Evolutionary conservation across 352 stramenopile species (phyloP).

Genomic region (Phytophthora cryptogea): DNA sequence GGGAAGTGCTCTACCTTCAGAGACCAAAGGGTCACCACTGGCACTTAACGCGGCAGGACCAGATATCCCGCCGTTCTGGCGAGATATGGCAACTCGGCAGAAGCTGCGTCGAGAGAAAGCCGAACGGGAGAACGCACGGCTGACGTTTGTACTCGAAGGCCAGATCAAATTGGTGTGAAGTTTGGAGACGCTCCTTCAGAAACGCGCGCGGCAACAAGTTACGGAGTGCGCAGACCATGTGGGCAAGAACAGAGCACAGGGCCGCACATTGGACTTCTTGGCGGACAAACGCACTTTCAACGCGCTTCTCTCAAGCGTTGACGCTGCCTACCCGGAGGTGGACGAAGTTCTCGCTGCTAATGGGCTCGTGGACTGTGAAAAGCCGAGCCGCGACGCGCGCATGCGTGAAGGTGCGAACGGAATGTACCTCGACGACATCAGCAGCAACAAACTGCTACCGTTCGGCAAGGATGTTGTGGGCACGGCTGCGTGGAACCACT

Average conservation of each 20-base stretch:
- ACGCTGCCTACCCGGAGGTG: constrained; percentile 35
- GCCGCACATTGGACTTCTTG: constrained; percentile 13
- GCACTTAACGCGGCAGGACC: constrained; percentile 1
- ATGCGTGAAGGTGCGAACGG: constrained; percentile 28
- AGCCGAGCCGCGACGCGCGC: constrained; percentile 12
- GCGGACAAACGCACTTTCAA: constrained; percentile 34
- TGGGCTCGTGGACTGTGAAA: constrained; percentile 24
- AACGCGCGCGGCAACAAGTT: constrained; percentile 38
- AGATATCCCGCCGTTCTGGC: constrained; percentile 37
- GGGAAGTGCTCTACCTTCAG: neutral
- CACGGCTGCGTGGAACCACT: constrained; percentile 34
- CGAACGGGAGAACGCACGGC: constrained; percentile 53
- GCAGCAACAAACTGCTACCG: constrained; percentile 37
- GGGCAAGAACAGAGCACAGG: constrained; percentile 13
- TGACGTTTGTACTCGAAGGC: constrained; percentile 56
- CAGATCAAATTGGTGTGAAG: constrained; percentile 53
- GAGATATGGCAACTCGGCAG: constrained; percentile 44
- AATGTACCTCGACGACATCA: constrained; percentile 43
- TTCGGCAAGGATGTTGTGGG: constrained; percentile 24
- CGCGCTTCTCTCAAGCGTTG: constrained; percentile 26
- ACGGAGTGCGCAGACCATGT: constrained; percentile 10
- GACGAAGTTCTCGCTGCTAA: constrained; percentile 35
- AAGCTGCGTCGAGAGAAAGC: constrained; percentile 37
- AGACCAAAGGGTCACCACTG: constrained; percentile 1
- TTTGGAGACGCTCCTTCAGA: constrained; percentile 47